Conservation (phyloP, 2,329 filamentous ascomycete species). For the Bipolaris bicolor region DNA sequence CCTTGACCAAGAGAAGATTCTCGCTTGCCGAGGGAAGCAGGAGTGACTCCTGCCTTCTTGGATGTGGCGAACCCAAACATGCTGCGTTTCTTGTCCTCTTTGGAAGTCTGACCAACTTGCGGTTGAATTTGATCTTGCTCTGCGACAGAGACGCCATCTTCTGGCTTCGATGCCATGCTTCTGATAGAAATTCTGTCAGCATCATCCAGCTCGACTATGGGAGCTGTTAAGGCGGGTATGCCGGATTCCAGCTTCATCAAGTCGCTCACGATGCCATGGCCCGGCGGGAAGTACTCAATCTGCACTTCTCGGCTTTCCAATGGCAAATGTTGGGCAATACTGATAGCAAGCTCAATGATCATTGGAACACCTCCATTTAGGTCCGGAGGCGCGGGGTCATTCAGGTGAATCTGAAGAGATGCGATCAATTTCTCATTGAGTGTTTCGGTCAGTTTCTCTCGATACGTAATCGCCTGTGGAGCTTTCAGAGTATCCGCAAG, state of each 20-base stretch:
- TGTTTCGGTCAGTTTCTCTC: constrained; percentile 59
- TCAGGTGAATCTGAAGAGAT: constrained; percentile 74
- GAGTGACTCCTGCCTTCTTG: constrained; percentile 44
- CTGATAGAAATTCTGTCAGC: constrained; percentile 49
- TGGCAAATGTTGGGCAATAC: constrained; percentile 83
- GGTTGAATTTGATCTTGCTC: constrained; percentile 45
- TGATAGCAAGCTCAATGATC: constrained; percentile 90
- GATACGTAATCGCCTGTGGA: constrained; percentile 69
- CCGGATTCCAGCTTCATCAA: constrained; percentile 83
- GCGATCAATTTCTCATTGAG: constrained; percentile 74
- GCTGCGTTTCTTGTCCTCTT: constrained; percentile 46
- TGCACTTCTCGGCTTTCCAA: constrained; percentile 89
- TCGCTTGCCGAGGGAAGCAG: constrained; percentile 48
- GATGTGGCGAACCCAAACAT: constrained; percentile 55
- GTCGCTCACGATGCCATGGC: constrained; percentile 69
- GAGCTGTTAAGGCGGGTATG: constrained; percentile 55
- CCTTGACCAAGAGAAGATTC: constrained; percentile 48
- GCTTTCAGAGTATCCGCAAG: constrained; percentile 73
- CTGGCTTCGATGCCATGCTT: constrained; percentile 42
- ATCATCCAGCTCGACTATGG: constrained; percentile 51
- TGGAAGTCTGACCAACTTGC: constrained; percentile 34
- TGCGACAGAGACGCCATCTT: constrained; percentile 36
- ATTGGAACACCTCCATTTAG: constrained; percentile 88
- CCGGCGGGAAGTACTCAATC: constrained; percentile 83
- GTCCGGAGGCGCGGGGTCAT: constrained; percentile 76